Conservation (phyloP, 2,329 filamentous ascomycete genomes). For the Aspergillus glaucus region DNA sequence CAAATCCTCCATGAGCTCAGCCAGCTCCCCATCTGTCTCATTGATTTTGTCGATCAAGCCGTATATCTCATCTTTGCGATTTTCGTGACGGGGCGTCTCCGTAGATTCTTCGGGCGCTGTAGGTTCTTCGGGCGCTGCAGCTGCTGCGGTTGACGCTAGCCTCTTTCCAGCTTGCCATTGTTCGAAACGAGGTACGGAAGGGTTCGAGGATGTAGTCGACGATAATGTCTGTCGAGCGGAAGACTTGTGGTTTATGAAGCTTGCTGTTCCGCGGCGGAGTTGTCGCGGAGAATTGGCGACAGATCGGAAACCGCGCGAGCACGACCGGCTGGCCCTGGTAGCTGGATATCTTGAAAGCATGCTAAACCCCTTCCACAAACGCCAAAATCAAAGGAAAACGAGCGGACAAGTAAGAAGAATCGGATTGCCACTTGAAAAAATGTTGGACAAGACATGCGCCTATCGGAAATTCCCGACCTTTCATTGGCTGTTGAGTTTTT, state of each 20-base stretch:
- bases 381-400: slow-evolving; percentile 1
- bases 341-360: slow-evolving; percentile 32
- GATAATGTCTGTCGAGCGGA: slow-evolving; percentile 5
- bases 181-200: background rate
- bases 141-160: slow-evolving; percentile 14
- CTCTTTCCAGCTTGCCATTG: slow-evolving; percentile 13
- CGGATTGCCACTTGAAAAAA: slow-evolving; percentile 17
- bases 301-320: slow-evolving; percentile 22
- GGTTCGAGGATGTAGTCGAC: slow-evolving; percentile 1
- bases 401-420: slow-evolving; percentile 3
- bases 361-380: slow-evolving; percentile 11
- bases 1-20: slow-evolving; percentile 29
- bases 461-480: slow-evolving; percentile 18
- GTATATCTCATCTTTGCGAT: slow-evolving; percentile 27
- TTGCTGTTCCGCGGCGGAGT: slow-evolving; percentile 19
- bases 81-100: slow-evolving; percentile 10
- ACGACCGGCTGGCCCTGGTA: slow-evolving; percentile 21
- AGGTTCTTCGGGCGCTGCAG: slow-evolving; percentile 2
- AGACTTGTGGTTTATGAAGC: slow-evolving; percentile 10
- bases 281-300: slow-evolving; percentile 17
- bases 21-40: slow-evolving; percentile 28
- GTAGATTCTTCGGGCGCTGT: slow-evolving; percentile 4
- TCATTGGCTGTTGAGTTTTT: slow-evolving; percentile 20
- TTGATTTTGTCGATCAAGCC: slow-evolving; percentile 33
- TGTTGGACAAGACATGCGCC: slow-evolving; percentile 20